Base-by-base conservation (phyloP, 768 basidiomycete genomes). In the Mycena floridula region DNA sequence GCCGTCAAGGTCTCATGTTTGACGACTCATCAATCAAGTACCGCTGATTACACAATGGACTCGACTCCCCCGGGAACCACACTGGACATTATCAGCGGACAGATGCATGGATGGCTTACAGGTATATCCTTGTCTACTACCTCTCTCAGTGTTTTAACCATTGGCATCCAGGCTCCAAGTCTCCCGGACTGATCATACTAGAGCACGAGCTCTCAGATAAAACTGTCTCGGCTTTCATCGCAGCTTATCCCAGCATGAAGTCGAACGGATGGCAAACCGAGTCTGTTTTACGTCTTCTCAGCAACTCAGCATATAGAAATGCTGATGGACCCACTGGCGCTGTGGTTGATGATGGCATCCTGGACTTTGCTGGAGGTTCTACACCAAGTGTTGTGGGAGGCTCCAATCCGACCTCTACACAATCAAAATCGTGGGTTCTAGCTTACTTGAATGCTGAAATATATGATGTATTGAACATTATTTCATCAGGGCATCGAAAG, bases 121-220 rank as follows among this genome's bases (percentile, higher is more conserved):
- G 74, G 80, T 74, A 40, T 22, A 13, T 13, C 37, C 26, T 13
- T 9, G 37, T 36, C 3, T 15, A 38, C 45, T 15, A 26, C 30
- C 44, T 15, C 25, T 42, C 37, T 3, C 20, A 41, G 2, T 37
- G 7, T 11, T 27, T 16, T 23, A n/a, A 20, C 30, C 15, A 11
- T n/a, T 37, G 32, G n/a, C n/a, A n/a, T n/a, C n/a, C 22, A 68
- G 85, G 81, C 24, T 65, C 85, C 40, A 90, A 91, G 59, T 66
- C 61, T 11, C 84, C 89, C 3, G 94, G 94, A 25, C 74, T 94
- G 18, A 70, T 90, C 49, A 70, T 89, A 43, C 73, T 96, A 47
- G 85, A 95, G 59, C 94, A 97, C 62, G 93, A 96, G 63, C 66
- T 84, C 21, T 73, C 71, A 24, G 64, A 76, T 35, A 59, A 67